Evolutionary conservation across 306 rosid genomes (phyloP).

Genomic region (Vigna angularis): DNA sequence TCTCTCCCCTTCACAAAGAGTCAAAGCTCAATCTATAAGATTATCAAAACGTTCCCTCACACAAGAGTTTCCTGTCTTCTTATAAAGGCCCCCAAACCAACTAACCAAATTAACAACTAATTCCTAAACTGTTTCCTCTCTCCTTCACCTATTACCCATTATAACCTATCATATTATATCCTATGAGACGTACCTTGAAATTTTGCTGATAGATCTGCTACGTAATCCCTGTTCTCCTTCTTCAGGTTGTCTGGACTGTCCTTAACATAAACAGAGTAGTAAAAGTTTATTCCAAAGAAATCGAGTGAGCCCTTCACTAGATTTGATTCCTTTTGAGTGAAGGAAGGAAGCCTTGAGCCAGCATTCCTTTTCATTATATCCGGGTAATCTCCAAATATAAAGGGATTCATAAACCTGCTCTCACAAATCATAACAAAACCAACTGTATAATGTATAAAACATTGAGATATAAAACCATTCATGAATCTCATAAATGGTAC

Average conservation of each 20-base stretch:
- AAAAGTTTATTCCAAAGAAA: constrained; percentile 64
- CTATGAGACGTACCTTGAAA: neutral
- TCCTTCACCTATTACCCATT: too few relatives aligned
- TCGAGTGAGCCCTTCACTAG: constrained; percentile 61
- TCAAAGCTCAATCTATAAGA: too few relatives aligned
- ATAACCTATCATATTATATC: too few relatives aligned
- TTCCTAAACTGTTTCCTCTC: too few relatives aligned
- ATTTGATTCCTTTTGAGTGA: constrained; percentile 57
- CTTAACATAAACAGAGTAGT: constrained; percentile 22
- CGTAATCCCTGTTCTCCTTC: constrained; percentile 10
- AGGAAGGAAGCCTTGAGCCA: constrained; percentile 69
- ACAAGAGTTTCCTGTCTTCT: too few relatives aligned
- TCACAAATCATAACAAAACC: neutral
- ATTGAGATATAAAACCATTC: too few relatives aligned
- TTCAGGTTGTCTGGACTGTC: constrained; percentile 33
- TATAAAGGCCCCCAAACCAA: too few relatives aligned
- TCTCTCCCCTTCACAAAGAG: too few relatives aligned
- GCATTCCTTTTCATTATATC: constrained; percentile 53
- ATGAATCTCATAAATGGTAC: too few relatives aligned
- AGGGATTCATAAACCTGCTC: constrained; percentile 67
- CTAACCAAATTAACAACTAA: too few relatives aligned
- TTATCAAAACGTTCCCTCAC: too few relatives aligned
- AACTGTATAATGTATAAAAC: neutral
- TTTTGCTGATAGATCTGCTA: constrained; percentile 17
- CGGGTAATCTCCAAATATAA: constrained; percentile 71